Evolutionary conservation across 179 eudicot genomes (phyloP).

Genomic region (Silene coronaria): DNA sequence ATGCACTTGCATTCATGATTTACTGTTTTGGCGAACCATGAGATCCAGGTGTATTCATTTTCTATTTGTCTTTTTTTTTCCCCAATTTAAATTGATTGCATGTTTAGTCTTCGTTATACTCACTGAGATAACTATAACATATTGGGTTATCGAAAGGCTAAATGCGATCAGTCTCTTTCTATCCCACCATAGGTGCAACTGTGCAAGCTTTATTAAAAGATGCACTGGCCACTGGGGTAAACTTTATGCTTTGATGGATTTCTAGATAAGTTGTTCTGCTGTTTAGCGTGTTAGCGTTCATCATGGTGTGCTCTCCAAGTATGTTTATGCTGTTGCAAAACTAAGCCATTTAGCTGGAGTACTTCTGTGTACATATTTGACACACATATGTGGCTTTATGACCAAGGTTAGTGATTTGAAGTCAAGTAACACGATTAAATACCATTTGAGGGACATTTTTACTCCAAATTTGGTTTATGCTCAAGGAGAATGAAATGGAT

Average conservation of each 20-base stretch:
- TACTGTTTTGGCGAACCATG: background rate
- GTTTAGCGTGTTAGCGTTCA: background rate
- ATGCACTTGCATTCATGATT: background rate
- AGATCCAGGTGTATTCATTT: background rate
- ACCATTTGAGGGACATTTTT: background rate
- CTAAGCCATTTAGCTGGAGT: background rate
- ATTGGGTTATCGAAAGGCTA: background rate
- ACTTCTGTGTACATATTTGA: background rate
- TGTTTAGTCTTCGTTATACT: background rate
- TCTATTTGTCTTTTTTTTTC: background rate
- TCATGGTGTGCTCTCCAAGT: background rate
- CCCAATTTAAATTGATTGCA: background rate
- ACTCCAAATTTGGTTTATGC: background rate
- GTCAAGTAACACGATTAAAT: too few relatives aligned
- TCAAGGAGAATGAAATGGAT: background rate
- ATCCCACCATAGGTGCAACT: background rate
- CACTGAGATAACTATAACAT: background rate
- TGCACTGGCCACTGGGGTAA: background rate
- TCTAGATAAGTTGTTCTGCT: slow-evolving; percentile 7
- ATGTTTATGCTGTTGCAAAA: background rate
- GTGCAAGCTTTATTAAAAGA: background rate
- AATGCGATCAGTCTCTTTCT: background rate
- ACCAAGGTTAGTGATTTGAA: too few relatives aligned
- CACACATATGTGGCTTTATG: background rate
- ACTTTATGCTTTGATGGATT: background rate